These are phyloP conservation scores for Cladosporium sphaerospermum DNA, from an alignment of 2,329 filamentous ascomycete species.

Conservation along the genomic window DNA sequence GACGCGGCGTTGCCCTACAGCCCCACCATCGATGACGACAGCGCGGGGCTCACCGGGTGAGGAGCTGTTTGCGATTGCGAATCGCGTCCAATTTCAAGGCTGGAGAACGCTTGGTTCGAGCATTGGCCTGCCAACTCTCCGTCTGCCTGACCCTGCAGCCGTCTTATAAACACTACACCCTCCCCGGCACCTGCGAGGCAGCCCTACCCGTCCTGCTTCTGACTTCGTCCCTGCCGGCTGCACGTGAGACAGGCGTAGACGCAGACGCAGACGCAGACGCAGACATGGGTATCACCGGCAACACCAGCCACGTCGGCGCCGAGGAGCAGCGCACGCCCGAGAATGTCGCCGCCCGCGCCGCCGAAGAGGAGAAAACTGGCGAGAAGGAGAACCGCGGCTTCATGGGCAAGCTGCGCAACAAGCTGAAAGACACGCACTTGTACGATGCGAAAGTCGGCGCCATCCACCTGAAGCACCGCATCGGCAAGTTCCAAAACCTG, in stretches of 20 bases:
- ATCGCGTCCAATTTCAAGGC: no score
- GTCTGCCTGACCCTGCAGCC: neutral
- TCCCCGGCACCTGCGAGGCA: neutral
- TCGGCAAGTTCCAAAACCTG: constrained; percentile 60
- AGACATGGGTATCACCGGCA: constrained; percentile 1
- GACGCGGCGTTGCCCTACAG: no score
- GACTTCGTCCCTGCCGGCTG: neutral
- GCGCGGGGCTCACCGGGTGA: no score
- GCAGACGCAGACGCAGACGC: neutral
- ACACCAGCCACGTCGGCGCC: neutral
- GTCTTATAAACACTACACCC: neutral
- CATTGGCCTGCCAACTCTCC: constrained; percentile 6
- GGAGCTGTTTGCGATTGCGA: no score
- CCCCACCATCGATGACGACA: no score
- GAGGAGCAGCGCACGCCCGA: constrained; percentile 2
- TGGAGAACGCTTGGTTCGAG: no score
- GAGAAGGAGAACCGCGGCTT: constrained; percentile 7
- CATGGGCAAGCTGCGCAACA: constrained; percentile 31
- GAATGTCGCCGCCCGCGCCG: neutral
- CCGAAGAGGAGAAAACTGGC: neutral
- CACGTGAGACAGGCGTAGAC: neutral
- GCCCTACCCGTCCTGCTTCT: neutral
- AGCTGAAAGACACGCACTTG: constrained; percentile 42
- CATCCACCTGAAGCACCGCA: constrained; percentile 54
- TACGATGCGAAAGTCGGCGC: constrained; percentile 42